Conservation (phyloP, 106 monocot species). For the Dendrobium nobile region DNA sequence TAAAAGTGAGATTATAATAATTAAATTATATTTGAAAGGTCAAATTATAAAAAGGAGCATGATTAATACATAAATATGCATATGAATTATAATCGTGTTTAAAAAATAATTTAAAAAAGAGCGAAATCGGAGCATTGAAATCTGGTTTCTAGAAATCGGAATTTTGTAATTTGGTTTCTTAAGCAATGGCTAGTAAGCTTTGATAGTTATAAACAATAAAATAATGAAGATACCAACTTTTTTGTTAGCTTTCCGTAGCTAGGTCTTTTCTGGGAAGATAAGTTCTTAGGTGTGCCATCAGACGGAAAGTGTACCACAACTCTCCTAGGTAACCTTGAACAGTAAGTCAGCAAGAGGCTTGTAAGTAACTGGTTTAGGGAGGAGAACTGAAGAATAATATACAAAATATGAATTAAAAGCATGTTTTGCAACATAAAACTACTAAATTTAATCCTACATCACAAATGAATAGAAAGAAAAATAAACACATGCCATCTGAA, state of each 20-base stretch:
- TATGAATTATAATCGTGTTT: no score
- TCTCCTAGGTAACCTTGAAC: constrained; percentile 30
- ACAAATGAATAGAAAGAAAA: background rate
- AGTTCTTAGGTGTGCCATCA: constrained; percentile 27
- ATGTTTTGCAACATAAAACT: background rate
- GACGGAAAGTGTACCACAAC: constrained; percentile 18
- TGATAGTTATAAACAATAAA: background rate
- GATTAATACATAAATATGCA: no score
- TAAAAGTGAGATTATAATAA: no score
- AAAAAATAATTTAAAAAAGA: no score
- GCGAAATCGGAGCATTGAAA: no score
- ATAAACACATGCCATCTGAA: background rate
- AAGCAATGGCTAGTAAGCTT: background rate
- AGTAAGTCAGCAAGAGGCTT: background rate
- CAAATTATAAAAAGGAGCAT: no score
- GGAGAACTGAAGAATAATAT: background rate
- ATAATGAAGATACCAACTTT: constrained; percentile 48
- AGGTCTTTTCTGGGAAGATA: constrained; percentile 52
- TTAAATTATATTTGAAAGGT: background rate
- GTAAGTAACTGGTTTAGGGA: background rate
- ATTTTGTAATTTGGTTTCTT: no score
- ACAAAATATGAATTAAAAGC: background rate
- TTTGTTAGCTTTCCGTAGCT: constrained; percentile 58
- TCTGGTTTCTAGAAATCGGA: no score
- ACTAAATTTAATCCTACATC: background rate